These are phyloP conservation scores for Ascochyta clinopodiicola DNA, from an alignment of 2,329 filamentous ascomycete genomes.

Conservation along the genomic window DNA sequence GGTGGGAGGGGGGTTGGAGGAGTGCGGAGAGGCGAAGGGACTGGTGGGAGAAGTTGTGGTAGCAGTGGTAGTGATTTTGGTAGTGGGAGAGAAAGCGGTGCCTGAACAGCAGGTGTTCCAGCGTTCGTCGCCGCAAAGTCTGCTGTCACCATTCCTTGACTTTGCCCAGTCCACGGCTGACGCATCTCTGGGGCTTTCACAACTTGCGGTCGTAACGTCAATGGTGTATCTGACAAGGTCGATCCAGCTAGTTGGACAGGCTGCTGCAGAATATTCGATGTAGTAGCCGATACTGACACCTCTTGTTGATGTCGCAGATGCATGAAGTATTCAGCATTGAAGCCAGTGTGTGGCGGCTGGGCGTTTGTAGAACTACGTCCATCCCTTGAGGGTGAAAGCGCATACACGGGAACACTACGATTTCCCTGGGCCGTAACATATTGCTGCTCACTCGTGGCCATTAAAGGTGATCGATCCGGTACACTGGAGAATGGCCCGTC, in stretches of 20 bases:
- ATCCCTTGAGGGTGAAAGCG: not conserved
- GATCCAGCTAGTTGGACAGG: not conserved
- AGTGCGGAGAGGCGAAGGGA: not conserved
- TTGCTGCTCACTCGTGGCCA: not conserved
- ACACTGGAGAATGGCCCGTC: not conserved
- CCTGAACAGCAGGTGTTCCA: too few relatives aligned
- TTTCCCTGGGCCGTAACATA: not conserved
- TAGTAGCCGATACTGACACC: not conserved
- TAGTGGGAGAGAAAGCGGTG: not conserved
- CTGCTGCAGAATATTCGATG: not conserved
- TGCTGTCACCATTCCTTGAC: not conserved
- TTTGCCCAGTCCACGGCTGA: not conserved
- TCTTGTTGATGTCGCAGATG: slow-evolving; percentile 5
- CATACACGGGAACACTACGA: not conserved
- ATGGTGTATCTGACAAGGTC: not conserved
- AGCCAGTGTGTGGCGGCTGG: not conserved
- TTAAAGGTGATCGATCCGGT: not conserved
- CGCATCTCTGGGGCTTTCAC: not conserved
- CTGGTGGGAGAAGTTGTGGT: not conserved
- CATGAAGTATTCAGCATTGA: not conserved
- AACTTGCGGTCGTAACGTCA: not conserved
- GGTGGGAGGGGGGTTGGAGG: not conserved
- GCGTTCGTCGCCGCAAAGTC: not conserved
- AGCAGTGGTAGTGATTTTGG: not conserved
- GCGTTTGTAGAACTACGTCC: not conserved